Base-by-base conservation (phyloP, 441 rosid species). In the Populus hybrid region DNA sequence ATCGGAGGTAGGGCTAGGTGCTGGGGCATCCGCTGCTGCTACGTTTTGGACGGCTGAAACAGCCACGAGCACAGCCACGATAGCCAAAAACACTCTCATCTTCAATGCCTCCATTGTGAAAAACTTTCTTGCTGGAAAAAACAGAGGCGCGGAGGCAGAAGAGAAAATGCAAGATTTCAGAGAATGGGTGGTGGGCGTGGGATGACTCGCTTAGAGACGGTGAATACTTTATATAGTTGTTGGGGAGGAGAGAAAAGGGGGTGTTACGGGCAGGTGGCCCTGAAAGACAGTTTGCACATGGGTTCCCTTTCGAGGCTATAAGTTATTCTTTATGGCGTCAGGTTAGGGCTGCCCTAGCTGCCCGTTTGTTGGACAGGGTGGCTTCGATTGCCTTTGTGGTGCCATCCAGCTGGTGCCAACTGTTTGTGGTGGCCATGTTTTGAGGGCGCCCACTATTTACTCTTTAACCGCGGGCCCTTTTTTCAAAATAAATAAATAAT, bases 381-480 rank as follows among this genome's bases (percentile, higher is more conserved):
- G 67, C 80, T 71, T 72, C 26, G 42, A 7, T 38, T 28, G 46
- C 1, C 66, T 30, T 65, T 8, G 6, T 61, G 26, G 66, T 79
- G 81, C 72, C 72, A 34, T 64, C 77, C 89, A 86, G 89, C 89
- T 88, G 89, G 84, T 68, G 74, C 85, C 85, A 75, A 77, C 82
- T 71, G 73, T 71, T 70, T 61, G 64, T 7, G 46, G 35, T 9
- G 46, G 35, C 75, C 46, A 14, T 67, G 24, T 12, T 30, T 36
- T 67, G 8, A 35, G 68, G 81, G 69, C 61, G 69, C 42, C 76
- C 75, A 35, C 75, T 36, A 24, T 32, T 40, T 66, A 26, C 21
- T 57, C 23, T 57, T 57, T 20, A 7, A 57, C 57, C 67, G 0
- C 34, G 21, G 8, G 28, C 71, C 6, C 3, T 18, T 53, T 21